Evolutionary conservation across 805 yeast genomes (phyloP).

Genomic region (Ogataea minuta): DNA sequence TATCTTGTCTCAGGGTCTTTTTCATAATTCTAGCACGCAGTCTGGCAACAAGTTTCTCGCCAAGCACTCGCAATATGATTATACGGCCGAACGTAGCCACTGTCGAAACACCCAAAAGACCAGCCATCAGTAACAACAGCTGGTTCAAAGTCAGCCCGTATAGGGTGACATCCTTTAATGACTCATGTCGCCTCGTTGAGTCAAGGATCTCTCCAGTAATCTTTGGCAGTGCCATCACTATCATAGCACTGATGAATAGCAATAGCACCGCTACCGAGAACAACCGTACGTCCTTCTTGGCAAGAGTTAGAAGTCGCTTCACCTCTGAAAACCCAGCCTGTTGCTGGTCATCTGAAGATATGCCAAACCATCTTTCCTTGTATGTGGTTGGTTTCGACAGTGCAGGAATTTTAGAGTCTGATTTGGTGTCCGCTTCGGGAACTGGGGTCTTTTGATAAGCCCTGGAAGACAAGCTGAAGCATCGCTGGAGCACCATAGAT

Average conservation of each 20-base stretch:
- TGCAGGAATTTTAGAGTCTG: not conserved
- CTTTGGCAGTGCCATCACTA: slow-evolving; percentile 53
- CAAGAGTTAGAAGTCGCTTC: slow-evolving; percentile 40
- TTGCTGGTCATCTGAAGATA: slow-evolving; percentile 32
- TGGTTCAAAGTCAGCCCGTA: slow-evolving; percentile 62
- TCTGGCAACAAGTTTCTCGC: slow-evolving; percentile 85
- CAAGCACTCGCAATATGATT: slow-evolving; percentile 69
- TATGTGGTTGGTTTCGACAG: slow-evolving; percentile 15
- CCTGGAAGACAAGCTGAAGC: not conserved
- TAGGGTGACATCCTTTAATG: slow-evolving; percentile 27
- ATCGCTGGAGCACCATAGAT: not conserved
- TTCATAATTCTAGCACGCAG: slow-evolving; percentile 75
- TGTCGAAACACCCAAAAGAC: slow-evolving; percentile 69
- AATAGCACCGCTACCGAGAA: slow-evolving; percentile 42
- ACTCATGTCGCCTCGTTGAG: slow-evolving; percentile 38
- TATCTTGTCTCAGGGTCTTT: slow-evolving; percentile 79
- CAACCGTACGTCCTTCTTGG: slow-evolving; percentile 44
- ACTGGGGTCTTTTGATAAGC: not conserved
- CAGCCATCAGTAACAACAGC: slow-evolving; percentile 61
- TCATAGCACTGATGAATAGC: slow-evolving; percentile 46
- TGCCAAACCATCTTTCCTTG: slow-evolving; percentile 32
- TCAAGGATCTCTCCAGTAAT: slow-evolving; percentile 56
- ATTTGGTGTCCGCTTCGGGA: slow-evolving; percentile 1
- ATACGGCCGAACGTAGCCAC: slow-evolving; percentile 78
- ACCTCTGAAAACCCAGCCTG: slow-evolving; percentile 39